Evolutionary conservation across 164 flowering plant genomes (phyloP), one percentile per base, ranked within the genome.

Genomic region (Vitis vinifera): DNA sequence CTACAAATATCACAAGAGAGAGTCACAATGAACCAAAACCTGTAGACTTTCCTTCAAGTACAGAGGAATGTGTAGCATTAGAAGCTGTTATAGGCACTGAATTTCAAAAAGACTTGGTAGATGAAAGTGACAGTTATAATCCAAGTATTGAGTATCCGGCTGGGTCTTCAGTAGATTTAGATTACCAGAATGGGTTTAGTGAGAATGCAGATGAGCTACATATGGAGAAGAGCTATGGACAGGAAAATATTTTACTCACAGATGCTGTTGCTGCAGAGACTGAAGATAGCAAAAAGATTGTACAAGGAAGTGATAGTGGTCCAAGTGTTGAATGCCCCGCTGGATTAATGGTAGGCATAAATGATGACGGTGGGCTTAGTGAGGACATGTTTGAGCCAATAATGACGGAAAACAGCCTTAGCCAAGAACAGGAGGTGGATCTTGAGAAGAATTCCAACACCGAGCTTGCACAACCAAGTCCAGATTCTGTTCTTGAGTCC

Each of bases 391-490:
- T 15, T 66, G 72, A 56, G 31, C 19, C 55, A 3, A 31, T 16
- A 53, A 56, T 0, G 0, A 16, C 14, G 9, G 62, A 67, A 30
- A 57, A 13, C 16, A 23, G 3, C 17, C 31, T 6, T 55, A 49
- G 17, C 47, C 59, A 58, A n/a, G 68, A 63, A 8, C 62, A 62
- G n/a, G 52, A 51, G 53, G 58, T 51, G 15, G 19, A 3, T 70
- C 27, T 29, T 8, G 1, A 23, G 30, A 37, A 30, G 55, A 55
- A 27, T 62, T 12, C 27, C 6, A 58, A 11, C n/a, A 57, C 31
- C n/a, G 72, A 71, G 53, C 30, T 63, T 17, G 30, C 13, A 51
- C 29, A 71, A 63, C 70, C 51, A 71, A 51, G 8, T 68, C 62
- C 65, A 58, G 64, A 8, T 63, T 55, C 62, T 10, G 67, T 23